These are phyloP conservation scores for Sesbania bispinosa DNA, from an alignment of 306 rosid genomes.

Conservation along the genomic window DNA sequence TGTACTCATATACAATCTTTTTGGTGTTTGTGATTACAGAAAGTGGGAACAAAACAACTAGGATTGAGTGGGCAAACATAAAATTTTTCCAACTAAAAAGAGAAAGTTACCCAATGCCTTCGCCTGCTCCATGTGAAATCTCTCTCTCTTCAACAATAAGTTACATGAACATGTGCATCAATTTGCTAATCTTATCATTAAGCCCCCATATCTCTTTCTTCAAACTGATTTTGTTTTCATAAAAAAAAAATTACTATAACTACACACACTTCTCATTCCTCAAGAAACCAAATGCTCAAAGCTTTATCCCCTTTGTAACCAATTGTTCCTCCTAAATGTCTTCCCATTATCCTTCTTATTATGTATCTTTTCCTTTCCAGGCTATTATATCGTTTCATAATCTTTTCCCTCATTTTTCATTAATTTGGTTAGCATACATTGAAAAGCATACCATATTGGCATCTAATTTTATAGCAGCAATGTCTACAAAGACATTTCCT, in stretches of 20 bases:
- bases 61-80: not conserved
- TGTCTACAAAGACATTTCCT: not conserved
- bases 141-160: not conserved
- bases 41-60: not conserved
- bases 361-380: not conserved
- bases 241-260: not conserved
- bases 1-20: not conserved
- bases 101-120: not conserved
- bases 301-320: not conserved
- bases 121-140: not conserved
- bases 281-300: not conserved
- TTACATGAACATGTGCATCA: not conserved
- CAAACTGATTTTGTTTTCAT: not conserved
- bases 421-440: not conserved
- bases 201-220: not conserved
- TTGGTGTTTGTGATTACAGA: not conserved
- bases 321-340: not conserved
- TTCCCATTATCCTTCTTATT: not conserved
- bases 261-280: not conserved
- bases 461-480: not conserved
- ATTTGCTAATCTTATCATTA: not conserved
- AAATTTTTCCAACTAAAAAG: not conserved
- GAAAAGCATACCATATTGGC: not conserved
- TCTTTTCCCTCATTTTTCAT: not conserved
- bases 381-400: not conserved